Evolutionary conservation across 257 asterid genomes (phyloP), one percentile per base, ranked within the genome.

Genomic region (Petunia axillaris): DNA sequence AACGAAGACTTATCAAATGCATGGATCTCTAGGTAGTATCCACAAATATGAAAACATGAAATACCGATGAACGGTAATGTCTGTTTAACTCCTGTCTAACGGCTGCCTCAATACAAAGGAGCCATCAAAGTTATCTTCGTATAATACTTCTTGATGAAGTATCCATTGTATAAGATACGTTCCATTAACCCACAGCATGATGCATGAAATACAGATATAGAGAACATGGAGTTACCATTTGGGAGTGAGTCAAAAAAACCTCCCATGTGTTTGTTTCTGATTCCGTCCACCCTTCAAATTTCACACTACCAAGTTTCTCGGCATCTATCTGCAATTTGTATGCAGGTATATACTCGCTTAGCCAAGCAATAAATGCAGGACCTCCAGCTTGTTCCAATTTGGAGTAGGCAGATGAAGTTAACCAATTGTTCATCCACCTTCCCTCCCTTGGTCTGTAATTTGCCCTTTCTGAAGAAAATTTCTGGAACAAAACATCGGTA

Each of bases 321-420:
- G 86, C 86, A 79, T 91, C 94, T 83, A 95, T 90, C 80, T 83
- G 89, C 86, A 95, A 87, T 89, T 82, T 84, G 89, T 88, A 92
- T 5, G 88, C 79, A 37, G 98, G 98, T 76, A 93, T 79, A 81
- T 81, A 87, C 79, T 95, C 98, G 78, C 93, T 89, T 52, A 90
- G 80, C 99, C 99, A 93, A 86, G 91, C 81, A 85, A 89, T 77
- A 87, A 95, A 93, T 60, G 91, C 95, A 75, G 88, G 88, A 75
- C 97, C 98, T 39, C 96, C 97, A 85, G 84, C 86, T 86, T 88
- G 94, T 80, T 93, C 93, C 91, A 95, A 78, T 85, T 88, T 85
- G 53, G 87, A 83, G 75, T 85, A 85, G 60, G 91, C 86, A 70
- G 90, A 83, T 46, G 91, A 85, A 43, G 71, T 82, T 94, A 91